A percentile compares a stretch with the other conserved stretches of the same genome.
Conservation (phyloP, 352 stramenopile genomes). For the Phytophthora pistaciae region DNA sequence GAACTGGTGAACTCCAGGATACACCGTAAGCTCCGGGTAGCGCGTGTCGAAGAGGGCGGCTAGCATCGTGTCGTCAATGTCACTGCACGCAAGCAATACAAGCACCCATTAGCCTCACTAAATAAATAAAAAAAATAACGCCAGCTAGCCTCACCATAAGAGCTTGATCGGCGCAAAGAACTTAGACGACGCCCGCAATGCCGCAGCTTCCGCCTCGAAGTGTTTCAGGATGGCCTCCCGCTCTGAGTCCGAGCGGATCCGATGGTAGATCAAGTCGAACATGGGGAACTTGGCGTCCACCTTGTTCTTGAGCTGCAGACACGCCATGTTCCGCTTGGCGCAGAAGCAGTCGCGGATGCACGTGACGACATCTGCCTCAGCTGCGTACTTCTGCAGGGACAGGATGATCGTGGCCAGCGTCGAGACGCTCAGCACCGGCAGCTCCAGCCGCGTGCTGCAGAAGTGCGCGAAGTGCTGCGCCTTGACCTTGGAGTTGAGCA, state of each 20-base stretch:
- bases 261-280: conserved; percentile 77
- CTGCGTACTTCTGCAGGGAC: conserved; percentile 63
- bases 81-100: conserved; percentile 38
- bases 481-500: conserved; percentile 80
- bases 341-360: conserved; percentile 72
- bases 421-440: conserved; percentile 43
- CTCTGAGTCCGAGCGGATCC: conserved; percentile 49
- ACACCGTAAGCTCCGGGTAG: conserved; percentile 85
- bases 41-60: conserved; percentile 82
- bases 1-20: conserved; percentile 86
- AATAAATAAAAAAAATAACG: not conserved
- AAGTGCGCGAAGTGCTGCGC: conserved; percentile 80
- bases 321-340: conserved; percentile 45
- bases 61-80: conserved; percentile 87
- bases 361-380: conserved; percentile 54
- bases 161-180: conserved; percentile 74
- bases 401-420: conserved; percentile 64
- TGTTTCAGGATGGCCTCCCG: conserved; percentile 70
- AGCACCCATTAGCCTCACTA: conserved; percentile 1
- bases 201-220: conserved; percentile 62
- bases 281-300: conserved; percentile 75
- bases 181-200: conserved; percentile 28
- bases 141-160: conserved; percentile 52
- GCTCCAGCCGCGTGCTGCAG: conserved; percentile 47
- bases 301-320: conserved; percentile 70